A percentile compares a stretch with the other conserved stretches of the same genome.
phyloP scores from a whole-genome alignment of 1,284 basidiomycete genomes.

The Trametes sp. region DNA sequence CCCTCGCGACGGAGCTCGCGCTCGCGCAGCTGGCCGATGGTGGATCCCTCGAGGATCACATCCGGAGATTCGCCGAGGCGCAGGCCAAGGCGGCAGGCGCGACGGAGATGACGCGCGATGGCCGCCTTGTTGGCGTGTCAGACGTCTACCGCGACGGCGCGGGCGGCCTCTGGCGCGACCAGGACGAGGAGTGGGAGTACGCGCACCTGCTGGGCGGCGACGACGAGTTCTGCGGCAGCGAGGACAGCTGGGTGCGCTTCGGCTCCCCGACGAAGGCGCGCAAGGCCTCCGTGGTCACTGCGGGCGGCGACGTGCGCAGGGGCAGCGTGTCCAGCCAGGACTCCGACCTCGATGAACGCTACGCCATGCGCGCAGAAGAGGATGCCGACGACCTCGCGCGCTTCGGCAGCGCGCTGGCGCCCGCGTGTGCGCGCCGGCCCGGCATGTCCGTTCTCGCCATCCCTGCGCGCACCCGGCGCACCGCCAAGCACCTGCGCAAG shows the following conservation, averaged over 20 bases:
- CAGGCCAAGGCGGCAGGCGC: constrained; percentile 54
- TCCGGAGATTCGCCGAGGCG: constrained; percentile 59
- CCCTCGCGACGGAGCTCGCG: constrained; percentile 67
- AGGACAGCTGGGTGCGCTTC: constrained; percentile 42
- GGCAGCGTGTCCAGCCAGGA: constrained; percentile 57
- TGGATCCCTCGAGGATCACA: constrained; percentile 64
- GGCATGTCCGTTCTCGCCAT: constrained; percentile 44
- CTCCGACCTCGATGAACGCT: constrained; percentile 60
- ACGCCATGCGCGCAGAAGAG: constrained; percentile 52
- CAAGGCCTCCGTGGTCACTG: constrained; percentile 17
- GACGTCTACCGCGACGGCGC: constrained; percentile 64
- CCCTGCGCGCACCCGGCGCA: constrained; percentile 42
- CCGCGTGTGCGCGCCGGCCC: constrained; percentile 37
- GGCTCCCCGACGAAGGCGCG: constrained; percentile 32
- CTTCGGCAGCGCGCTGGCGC: constrained; percentile 38
- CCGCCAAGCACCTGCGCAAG: constrained; percentile 44
- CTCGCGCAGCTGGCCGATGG: constrained; percentile 74
- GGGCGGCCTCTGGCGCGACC: constrained; percentile 74
- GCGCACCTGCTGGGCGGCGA: constrained; percentile 58
- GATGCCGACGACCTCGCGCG: constrained; percentile 43
- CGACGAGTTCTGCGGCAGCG: constrained; percentile 32
- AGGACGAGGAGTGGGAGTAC: constrained; percentile 74
- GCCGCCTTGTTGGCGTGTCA: constrained; percentile 48
- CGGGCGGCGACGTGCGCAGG: constrained; percentile 47
- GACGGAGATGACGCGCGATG: constrained; percentile 33